phyloP scores from a whole-genome alignment of 371 early-diverging fungal species.

The Apophysomyces trapeziformis region DNA sequence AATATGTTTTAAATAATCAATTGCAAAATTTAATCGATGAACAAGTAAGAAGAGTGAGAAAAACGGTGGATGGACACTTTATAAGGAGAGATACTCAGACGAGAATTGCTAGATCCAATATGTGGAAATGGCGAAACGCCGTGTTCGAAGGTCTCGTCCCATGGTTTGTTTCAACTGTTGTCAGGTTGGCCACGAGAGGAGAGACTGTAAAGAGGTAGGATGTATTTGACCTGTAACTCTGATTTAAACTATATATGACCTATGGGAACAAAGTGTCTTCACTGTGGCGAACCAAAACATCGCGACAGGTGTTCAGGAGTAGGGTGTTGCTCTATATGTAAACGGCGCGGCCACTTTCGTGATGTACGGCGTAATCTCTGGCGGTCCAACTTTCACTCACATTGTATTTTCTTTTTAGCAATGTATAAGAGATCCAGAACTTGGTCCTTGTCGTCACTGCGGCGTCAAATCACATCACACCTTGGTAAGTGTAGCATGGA shows the following conservation, averaged over 20 bases:
- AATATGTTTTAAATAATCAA: not conserved
- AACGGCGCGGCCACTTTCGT: not conserved
- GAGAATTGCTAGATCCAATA: not conserved
- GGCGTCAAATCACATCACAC: conserved; percentile 2
- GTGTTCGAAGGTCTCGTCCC: not conserved
- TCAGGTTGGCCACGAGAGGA: not conserved
- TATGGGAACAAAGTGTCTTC: not conserved
- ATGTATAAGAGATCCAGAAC: not conserved
- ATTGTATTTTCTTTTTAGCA: not conserved
- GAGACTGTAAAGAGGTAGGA: not conserved
- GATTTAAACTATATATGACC: not conserved
- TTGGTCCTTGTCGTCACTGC: not conserved
- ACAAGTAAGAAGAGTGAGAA: not conserved
- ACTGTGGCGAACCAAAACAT: conserved; percentile 1
- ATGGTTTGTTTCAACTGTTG: conserved; percentile 1
- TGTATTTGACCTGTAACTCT: not conserved
- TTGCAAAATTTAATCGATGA: conserved; percentile 2
- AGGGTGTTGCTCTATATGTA: not conserved
- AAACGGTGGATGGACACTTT: too few relatives aligned
- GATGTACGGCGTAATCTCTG: not conserved
- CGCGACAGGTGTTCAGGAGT: not conserved
- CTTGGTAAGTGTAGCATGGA: not conserved
- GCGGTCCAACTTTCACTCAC: not conserved
- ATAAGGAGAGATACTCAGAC: too few relatives aligned
- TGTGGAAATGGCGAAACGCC: conserved; percentile 1